A percentile compares a stretch with the other conserved stretches of the same genome.
These are phyloP conservation scores for Penicillium vulpinum DNA, from an alignment of 2,329 filamentous ascomycete genomes.

Conservation along the genomic window DNA sequence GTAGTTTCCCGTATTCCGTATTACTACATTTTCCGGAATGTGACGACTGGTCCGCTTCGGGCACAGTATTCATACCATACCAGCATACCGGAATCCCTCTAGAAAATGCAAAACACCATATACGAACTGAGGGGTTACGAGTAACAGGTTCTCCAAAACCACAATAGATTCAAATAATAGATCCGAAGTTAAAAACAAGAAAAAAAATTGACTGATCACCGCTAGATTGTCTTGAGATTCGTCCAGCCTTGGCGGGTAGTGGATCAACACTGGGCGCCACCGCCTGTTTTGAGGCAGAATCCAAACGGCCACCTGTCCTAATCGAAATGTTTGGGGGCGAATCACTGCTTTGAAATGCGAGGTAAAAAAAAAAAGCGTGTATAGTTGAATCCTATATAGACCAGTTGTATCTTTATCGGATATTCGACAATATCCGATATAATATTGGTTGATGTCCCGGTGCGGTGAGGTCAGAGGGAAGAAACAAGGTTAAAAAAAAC, in stretches of 20 bases:
- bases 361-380: background rate
- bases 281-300: constrained; percentile 13
- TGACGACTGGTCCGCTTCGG: constrained; percentile 9
- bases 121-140: background rate
- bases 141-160: background rate
- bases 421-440: background rate
- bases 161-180: background rate
- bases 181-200: background rate
- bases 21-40: constrained; percentile 17
- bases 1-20: background rate
- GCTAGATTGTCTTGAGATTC: constrained; percentile 20
- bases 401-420: background rate
- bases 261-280: constrained; percentile 18
- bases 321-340: constrained; percentile 7
- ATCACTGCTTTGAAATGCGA: background rate
- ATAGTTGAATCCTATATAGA: background rate
- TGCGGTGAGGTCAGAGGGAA: constrained; percentile 12
- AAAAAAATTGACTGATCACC: constrained; percentile 14
- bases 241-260: constrained; percentile 22
- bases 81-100: constrained; percentile 9
- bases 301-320: constrained; percentile 26
- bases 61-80: constrained; percentile 22
- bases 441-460: background rate
- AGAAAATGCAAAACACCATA: constrained; percentile 5
- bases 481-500: constrained; percentile 20